Percentiles rank a stretch among this genome's conserved stretches.
phyloP scores from a whole-genome alignment of 2,329 filamentous ascomycete genomes.

The Ramichloridium luteum region DNA sequence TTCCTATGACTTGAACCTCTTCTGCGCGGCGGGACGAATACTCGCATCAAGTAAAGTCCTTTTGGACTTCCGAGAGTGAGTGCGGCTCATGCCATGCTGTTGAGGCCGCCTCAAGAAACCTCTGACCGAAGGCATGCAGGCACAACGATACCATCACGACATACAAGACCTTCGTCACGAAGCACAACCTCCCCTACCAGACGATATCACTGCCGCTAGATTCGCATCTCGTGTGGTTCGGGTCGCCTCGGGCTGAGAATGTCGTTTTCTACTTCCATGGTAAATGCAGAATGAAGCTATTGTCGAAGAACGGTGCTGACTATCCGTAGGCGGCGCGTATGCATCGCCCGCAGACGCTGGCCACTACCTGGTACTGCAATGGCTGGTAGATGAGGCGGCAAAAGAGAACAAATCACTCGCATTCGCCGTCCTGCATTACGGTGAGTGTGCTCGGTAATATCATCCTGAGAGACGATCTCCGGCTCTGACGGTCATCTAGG shows the following conservation, averaged over 20 bases:
- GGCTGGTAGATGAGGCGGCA: not conserved
- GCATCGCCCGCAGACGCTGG: not conserved
- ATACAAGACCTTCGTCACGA: slow-evolving; percentile 19
- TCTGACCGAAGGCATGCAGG: no score
- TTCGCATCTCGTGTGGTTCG: slow-evolving; percentile 37
- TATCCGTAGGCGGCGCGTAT: not conserved
- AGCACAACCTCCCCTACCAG: slow-evolving; percentile 27
- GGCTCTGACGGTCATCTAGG: not conserved
- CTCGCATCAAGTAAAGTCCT: no score
- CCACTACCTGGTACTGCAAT: not conserved
- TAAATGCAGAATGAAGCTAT: not conserved
- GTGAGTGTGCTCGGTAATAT: not conserved
- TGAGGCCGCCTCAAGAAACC: no score
- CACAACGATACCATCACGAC: no score
- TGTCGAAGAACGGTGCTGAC: not conserved
- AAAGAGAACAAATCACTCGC: not conserved
- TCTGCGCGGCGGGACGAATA: no score
- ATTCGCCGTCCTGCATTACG: not conserved
- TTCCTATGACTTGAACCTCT: no score
- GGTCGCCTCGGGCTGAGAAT: slow-evolving; percentile 27
- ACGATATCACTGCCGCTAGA: slow-evolving; percentile 33
- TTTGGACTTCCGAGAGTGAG: no score
- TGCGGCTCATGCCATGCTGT: no score
- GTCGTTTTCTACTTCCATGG: slow-evolving; percentile 38
- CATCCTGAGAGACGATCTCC: not conserved